Conservation (phyloP, 164 flowering plant species). For the Echeveria elegans region DNA sequence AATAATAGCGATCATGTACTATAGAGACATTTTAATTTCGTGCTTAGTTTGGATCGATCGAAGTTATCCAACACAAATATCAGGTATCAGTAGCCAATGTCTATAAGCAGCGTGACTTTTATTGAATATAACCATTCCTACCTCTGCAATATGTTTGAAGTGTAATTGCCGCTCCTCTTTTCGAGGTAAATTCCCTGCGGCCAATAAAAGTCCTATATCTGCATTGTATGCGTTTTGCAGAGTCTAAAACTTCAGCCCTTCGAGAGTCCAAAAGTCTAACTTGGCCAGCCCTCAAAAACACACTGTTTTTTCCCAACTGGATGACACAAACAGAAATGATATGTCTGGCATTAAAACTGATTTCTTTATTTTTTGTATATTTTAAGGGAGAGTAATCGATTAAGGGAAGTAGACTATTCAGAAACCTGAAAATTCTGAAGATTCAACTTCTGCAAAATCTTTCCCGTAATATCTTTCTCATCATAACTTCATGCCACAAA, state of each 20-base stretch:
- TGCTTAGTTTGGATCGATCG: background rate
- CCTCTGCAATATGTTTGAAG: constrained; percentile 85
- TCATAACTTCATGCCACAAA: constrained; percentile 44
- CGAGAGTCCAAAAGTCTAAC: constrained; percentile 73
- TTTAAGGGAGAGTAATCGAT: background rate
- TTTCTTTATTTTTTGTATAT: background rate
- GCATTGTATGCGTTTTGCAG: constrained; percentile 71
- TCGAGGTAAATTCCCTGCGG: constrained; percentile 37
- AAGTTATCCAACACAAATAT: background rate
- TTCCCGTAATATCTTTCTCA: constrained; percentile 54
- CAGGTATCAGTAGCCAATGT: background rate
- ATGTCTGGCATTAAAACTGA: background rate
- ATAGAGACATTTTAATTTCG: background rate
- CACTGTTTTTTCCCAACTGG: constrained; percentile 81
- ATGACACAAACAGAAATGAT: constrained; percentile 1
- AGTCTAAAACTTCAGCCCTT: constrained; percentile 77
- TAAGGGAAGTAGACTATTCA: background rate
- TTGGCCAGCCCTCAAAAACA: constrained; percentile 93
- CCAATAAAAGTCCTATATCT: constrained; percentile 53
- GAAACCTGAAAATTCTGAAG: constrained; percentile 82
- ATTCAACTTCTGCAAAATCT: constrained; percentile 58
- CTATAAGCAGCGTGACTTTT: background rate
- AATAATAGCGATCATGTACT: background rate
- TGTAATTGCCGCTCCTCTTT: constrained; percentile 42
- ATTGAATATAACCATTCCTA: constrained; percentile 10